Base-by-base conservation (phyloP, 495 filamentous ascomycete genomes). In the Parachaetomium inaequale region DNA sequence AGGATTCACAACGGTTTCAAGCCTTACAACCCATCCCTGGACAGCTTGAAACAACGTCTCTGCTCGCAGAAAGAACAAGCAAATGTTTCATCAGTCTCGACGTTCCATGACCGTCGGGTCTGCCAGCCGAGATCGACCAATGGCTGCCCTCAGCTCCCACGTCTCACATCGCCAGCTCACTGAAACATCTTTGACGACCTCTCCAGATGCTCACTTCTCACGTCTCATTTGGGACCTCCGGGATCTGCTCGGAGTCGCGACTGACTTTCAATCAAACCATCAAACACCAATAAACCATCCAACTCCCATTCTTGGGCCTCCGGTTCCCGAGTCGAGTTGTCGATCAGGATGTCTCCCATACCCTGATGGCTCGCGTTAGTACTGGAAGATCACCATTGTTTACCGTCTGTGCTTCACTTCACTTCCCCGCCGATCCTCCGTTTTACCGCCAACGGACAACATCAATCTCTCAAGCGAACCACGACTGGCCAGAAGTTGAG, bases 41-140 rank as follows among this genome's bases (percentile, higher is more conserved):
- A 19, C 42, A 7, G 42, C 7, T 46, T 46, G 42, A 46, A 46
- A 46, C 42, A 12, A 31, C 23, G 26, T 29, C 25, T 12, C 17
- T 31, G 15, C 49, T 19, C 49, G 32, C 23, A 40, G 36, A 23
- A 42, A 43, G 25, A n/a, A 43, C 21, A 55, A 28, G 34, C 25
- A 31, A 43, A 43, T 8, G 54, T 56, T 45, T 56, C 54, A 42
- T 25, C 54, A 56, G n/a, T n/a, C n/a, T 56, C 25, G 54, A 43
- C 23, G 34, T 15, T 31, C 52, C 52, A 23, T 17, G 21, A 55
- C 34, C 8, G n/a, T 38, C 34, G 34, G 52, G 12, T 26, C 52
- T 7, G 32, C 34, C 32, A 17, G 14, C 21, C 4, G 28, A 28
- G 32, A 42, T 42, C 21, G 21, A 42, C 52, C 52, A 55, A 42